phyloP scores from a whole-genome alignment of 495 filamentous ascomycete genomes.

The Neurospora sp. region DNA sequence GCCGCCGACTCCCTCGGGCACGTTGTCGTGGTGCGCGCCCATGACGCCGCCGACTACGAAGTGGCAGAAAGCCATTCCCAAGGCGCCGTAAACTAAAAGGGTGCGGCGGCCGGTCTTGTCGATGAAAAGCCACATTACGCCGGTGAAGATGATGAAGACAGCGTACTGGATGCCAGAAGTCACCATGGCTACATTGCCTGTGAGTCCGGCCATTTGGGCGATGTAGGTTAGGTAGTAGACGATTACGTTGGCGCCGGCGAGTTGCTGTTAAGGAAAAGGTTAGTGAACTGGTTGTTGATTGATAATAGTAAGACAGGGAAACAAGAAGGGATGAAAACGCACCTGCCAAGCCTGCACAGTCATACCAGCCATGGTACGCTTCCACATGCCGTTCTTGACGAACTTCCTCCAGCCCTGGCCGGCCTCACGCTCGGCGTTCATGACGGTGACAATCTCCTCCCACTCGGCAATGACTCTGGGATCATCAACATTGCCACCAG shows the following conservation, averaged over 20 bases:
- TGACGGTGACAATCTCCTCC: conserved; percentile 55
- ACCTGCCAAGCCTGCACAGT: conserved; percentile 48
- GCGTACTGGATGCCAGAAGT: conserved; percentile 67
- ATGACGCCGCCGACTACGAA: conserved; percentile 54
- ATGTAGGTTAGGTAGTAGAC: conserved; percentile 68
- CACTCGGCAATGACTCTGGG: conserved; percentile 62
- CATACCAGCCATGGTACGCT: conserved; percentile 58
- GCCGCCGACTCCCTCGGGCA: conserved; percentile 48
- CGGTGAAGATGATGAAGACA: conserved; percentile 62
- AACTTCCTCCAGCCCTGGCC: conserved; percentile 48
- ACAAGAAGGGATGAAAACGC: not conserved
- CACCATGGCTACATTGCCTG: conserved; percentile 55
- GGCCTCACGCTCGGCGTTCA: conserved; percentile 47
- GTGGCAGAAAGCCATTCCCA: conserved; percentile 61
- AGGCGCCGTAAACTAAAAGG: conserved; percentile 57
- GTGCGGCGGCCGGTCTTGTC: conserved; percentile 65
- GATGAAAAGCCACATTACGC: conserved; percentile 57
- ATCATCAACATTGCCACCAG: conserved; percentile 51
- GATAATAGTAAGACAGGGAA: too few relatives aligned
- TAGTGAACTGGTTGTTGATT: conserved; percentile 19
- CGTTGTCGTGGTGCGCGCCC: conserved; percentile 31
- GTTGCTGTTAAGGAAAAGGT: conserved; percentile 42
- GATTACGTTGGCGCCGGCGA: conserved; percentile 58
- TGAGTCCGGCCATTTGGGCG: conserved; percentile 56
- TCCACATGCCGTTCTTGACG: conserved; percentile 58